Evolutionary conservation across 2,329 filamentous ascomycete species (phyloP).

Genomic region (Calonectria multiphialidica): DNA sequence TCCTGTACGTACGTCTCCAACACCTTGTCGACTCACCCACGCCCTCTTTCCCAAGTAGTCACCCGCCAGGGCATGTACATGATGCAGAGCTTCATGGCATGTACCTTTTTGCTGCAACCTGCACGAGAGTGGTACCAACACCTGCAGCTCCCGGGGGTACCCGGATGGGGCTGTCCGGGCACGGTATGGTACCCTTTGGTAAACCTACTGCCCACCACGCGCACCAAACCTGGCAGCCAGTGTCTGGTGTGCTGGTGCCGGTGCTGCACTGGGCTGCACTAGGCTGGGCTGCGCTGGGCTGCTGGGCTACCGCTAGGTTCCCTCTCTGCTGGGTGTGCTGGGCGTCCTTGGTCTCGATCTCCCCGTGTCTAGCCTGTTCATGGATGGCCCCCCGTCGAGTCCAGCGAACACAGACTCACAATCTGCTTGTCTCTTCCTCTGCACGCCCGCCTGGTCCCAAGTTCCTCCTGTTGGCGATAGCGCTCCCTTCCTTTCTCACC

Average conservation of each 20-base stretch:
- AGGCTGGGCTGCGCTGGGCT: slow-evolving; percentile 18
- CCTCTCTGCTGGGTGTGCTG: slow-evolving; percentile 16
- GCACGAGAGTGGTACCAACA: neutral
- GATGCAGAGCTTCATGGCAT: slow-evolving; percentile 25
- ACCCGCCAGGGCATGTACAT: slow-evolving; percentile 30
- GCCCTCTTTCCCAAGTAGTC: slow-evolving; percentile 19
- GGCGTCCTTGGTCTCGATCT: slow-evolving; percentile 24
- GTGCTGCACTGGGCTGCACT: slow-evolving; percentile 13
- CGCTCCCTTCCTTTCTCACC: neutral
- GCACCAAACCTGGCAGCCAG: slow-evolving; percentile 18
- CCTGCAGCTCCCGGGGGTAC: neutral
- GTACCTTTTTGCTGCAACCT: neutral
- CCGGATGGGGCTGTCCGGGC: slow-evolving; percentile 2
- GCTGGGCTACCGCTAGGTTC: slow-evolving; percentile 18
- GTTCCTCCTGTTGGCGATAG: slow-evolving; percentile 2
- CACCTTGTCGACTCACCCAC: slow-evolving; percentile 38
- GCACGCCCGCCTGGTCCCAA: neutral
- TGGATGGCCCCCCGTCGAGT: neutral
- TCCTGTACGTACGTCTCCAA: slow-evolving; percentile 26
- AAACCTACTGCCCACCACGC: slow-evolving; percentile 14
- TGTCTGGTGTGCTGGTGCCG: neutral
- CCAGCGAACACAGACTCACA: slow-evolving; percentile 7
- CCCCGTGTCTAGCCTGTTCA: slow-evolving; percentile 7
- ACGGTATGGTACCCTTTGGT: slow-evolving; percentile 8
- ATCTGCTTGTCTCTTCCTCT: slow-evolving; percentile 17